phyloP scores from a whole-genome alignment of 1,284 basidiomycete species.

The Laetiporus sulphureus region DNA sequence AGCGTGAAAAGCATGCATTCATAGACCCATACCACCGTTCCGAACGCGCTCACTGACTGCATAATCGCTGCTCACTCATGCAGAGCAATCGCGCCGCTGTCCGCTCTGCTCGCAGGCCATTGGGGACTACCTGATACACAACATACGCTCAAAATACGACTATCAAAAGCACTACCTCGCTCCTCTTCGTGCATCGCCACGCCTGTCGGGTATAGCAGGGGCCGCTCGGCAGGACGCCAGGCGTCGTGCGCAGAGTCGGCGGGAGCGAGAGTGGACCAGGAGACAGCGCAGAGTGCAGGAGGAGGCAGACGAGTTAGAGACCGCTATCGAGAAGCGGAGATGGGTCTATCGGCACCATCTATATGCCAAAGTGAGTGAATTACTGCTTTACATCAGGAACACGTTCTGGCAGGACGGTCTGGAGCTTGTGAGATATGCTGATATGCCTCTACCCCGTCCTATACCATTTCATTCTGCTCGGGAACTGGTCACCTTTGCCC shows the following conservation, averaged over 20 bases:
- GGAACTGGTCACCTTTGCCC: too few species aligned
- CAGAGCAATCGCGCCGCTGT: conserved; percentile 71
- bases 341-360: conserved; percentile 70
- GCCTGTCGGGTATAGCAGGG: conserved; percentile 27
- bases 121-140: conserved; percentile 76
- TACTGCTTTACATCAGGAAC: neutral
- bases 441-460: too few species aligned
- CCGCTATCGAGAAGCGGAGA: conserved; percentile 48
- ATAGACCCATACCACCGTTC: neutral
- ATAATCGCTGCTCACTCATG: neutral
- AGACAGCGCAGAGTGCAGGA: conserved; percentile 36
- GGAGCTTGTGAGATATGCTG: too few species aligned
- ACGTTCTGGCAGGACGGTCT: too few species aligned
- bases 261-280: conserved; percentile 50
- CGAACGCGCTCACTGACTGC: neutral
- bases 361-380: conserved; percentile 64
- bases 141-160: conserved; percentile 68
- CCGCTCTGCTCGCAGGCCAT: conserved; percentile 76
- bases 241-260: conserved; percentile 27
- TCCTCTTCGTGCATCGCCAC: conserved; percentile 52
- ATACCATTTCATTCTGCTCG: too few species aligned
- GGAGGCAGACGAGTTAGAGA: conserved; percentile 55
- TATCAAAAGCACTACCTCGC: conserved; percentile 76
- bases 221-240: conserved; percentile 22
- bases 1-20: neutral